phyloP scores from a whole-genome alignment of 495 filamentous ascomycete species.

The Cercophora sp. region DNA sequence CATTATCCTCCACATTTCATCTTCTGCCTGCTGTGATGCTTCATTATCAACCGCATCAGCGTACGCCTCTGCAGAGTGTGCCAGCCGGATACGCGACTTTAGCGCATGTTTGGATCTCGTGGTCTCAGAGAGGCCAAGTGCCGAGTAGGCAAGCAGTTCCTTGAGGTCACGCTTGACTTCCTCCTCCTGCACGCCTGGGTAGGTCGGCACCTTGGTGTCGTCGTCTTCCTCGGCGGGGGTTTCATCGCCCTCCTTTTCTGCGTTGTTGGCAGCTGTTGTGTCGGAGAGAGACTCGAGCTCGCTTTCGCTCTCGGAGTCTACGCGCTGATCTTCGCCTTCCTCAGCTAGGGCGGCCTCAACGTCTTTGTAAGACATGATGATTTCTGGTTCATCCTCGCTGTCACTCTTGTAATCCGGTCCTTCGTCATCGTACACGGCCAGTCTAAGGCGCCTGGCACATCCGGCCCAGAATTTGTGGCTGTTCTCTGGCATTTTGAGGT shows the following conservation, averaged over 20 bases:
- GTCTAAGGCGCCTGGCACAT: slow-evolving; percentile 53
- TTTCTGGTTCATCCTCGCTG: slow-evolving; percentile 14
- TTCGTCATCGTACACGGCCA: slow-evolving; percentile 46
- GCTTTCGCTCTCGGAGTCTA: background rate
- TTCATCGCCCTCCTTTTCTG: background rate
- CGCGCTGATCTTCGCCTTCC: background rate
- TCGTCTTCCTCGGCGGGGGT: background rate
- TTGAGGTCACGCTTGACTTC: background rate
- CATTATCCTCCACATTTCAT: background rate
- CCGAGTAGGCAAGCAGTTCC: background rate
- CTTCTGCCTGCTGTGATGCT: background rate
- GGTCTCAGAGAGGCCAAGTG: background rate
- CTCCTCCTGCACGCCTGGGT: background rate
- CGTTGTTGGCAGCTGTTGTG: background rate
- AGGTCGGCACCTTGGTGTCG: background rate
- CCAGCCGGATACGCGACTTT: background rate
- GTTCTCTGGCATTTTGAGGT: slow-evolving; percentile 45
- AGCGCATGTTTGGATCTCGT: background rate
- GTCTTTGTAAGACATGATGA: slow-evolving; percentile 50
- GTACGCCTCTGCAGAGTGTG: background rate
- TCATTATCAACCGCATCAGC: background rate
- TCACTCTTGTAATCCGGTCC: slow-evolving; percentile 4
- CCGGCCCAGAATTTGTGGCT: slow-evolving; percentile 54
- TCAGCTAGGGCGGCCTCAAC: slow-evolving; percentile 43
- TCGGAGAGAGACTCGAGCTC: background rate